Evolutionary conservation across 2,329 filamentous ascomycete genomes (phyloP).

Genomic region (Thelonectria discophora): DNA sequence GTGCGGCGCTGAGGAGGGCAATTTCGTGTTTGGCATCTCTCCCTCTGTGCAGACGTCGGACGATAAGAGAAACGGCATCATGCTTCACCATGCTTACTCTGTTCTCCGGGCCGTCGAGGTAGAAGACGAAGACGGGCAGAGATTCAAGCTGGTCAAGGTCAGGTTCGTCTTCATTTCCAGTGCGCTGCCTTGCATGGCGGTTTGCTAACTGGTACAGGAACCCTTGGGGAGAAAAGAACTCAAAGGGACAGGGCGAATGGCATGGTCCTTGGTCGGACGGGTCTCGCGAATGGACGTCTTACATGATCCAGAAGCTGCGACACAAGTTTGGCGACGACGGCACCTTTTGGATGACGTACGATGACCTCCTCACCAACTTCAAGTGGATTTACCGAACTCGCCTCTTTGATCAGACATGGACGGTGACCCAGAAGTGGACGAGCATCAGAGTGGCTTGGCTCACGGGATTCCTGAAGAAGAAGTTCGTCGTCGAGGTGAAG

Average conservation of each 20-base stretch:
- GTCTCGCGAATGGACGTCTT: conserved; percentile 76
- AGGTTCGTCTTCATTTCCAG: conserved; percentile 47
- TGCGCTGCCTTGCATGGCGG: background rate
- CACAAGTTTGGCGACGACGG: conserved; percentile 76
- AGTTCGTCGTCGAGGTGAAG: conserved; percentile 54
- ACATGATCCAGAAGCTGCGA: conserved; percentile 73
- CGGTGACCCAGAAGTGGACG: conserved; percentile 56
- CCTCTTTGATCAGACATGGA: conserved; percentile 57
- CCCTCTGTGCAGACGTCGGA: conserved; percentile 42
- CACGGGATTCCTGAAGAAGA: conserved; percentile 55
- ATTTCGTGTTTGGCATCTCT: conserved; percentile 67
- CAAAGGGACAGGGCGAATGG: conserved; percentile 65
- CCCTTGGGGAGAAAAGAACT: conserved; percentile 70
- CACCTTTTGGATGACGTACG: conserved; percentile 57
- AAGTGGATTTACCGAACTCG: conserved; percentile 55
- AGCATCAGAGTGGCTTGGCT: conserved; percentile 55
- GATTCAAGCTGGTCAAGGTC: conserved; percentile 53
- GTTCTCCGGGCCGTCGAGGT: conserved; percentile 58
- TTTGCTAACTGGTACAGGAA: conserved; percentile 57
- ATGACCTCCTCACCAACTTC: conserved; percentile 57
- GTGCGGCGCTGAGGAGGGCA: conserved; percentile 71
- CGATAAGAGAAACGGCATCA: conserved; percentile 51
- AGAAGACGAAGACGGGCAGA: conserved; percentile 51
- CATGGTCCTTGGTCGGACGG: conserved; percentile 78
- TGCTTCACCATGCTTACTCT: conserved; percentile 60